These are phyloP conservation scores for Phalaenopsis aphrodite DNA, from an alignment of 106 monocot genomes.

Conservation along the genomic window DNA sequence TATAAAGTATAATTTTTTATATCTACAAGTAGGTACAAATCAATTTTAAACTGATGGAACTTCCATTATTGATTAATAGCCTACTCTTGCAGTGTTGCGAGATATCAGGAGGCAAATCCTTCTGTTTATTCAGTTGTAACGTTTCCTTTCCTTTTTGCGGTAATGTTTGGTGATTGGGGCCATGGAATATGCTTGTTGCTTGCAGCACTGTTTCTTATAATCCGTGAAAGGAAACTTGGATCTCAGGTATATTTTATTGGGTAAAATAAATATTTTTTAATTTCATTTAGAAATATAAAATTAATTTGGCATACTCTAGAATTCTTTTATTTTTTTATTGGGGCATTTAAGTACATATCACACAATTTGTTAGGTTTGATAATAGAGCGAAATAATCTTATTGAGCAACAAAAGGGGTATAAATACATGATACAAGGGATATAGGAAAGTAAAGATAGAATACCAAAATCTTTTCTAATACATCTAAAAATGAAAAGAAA, in stretches of 20 bases:
- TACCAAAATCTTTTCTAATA: too few relatives aligned
- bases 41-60: not conserved
- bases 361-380: too few relatives aligned
- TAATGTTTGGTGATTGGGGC: constrained; percentile 99
- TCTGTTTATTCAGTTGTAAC: constrained; percentile 89
- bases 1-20: not conserved
- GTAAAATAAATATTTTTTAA: not conserved
- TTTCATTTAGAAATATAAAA: not conserved
- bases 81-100: constrained; percentile 70
- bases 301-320: not conserved
- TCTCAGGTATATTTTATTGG: constrained; percentile 48
- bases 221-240: constrained; percentile 76
- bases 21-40: not conserved
- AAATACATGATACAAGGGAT: too few relatives aligned
- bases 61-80: constrained; percentile 19
- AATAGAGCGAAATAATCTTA: too few relatives aligned
- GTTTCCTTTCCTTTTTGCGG: constrained; percentile 98
- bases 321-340: not conserved
- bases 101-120: constrained; percentile 97
- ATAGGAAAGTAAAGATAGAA: too few relatives aligned
- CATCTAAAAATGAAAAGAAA: too few relatives aligned
- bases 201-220: constrained; percentile 76
- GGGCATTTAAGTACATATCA: too few relatives aligned
- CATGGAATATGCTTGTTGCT: constrained; percentile 94
- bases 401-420: too few relatives aligned